phyloP scores from a whole-genome alignment of 1,284 basidiomycete genomes.

The Ceratobasidium sp. region DNA sequence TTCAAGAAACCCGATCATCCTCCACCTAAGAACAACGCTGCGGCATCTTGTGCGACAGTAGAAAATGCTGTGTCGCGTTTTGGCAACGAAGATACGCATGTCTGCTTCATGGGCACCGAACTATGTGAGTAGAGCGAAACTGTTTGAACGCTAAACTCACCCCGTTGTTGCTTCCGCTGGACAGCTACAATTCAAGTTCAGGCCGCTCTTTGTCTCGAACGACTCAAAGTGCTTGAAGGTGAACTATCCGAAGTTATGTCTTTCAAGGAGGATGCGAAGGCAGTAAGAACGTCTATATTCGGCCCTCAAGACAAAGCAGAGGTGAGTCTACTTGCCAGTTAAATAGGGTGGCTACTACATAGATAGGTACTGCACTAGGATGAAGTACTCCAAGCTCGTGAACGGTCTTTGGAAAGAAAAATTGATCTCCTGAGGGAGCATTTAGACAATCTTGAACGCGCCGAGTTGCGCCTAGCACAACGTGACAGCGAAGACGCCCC shows the following conservation, averaged over 20 bases:
- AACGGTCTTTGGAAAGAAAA: slow-evolving; percentile 45
- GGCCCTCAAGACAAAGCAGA: slow-evolving; percentile 9
- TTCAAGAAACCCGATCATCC: slow-evolving; percentile 64
- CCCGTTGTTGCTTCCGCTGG: not conserved
- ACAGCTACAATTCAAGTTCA: slow-evolving; percentile 77
- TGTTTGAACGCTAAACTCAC: slow-evolving; percentile 14
- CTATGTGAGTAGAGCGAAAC: slow-evolving; percentile 63
- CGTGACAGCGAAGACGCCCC: slow-evolving; percentile 5
- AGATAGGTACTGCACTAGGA: not conserved
- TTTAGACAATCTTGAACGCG: slow-evolving; percentile 60
- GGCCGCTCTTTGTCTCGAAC: slow-evolving; percentile 67
- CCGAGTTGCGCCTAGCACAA: slow-evolving; percentile 26
- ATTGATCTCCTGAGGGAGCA: slow-evolving; percentile 67
- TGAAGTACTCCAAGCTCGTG: slow-evolving; percentile 4
- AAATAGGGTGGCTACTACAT: not conserved
- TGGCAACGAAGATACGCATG: slow-evolving; percentile 86
- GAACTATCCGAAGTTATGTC: slow-evolving; percentile 51
- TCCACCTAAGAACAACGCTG: slow-evolving; percentile 48
- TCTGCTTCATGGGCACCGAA: slow-evolving; percentile 82
- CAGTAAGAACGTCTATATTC: not conserved
- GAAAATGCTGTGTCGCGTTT: slow-evolving; percentile 70
- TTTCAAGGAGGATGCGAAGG: slow-evolving; percentile 16
- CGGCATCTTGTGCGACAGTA: slow-evolving; percentile 26
- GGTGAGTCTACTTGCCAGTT: not conserved
- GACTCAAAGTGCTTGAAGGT: slow-evolving; percentile 63